These are phyloP conservation scores for Daldinia sp. DNA, from an alignment of 2,329 filamentous ascomycete species.

Conservation along the genomic window DNA sequence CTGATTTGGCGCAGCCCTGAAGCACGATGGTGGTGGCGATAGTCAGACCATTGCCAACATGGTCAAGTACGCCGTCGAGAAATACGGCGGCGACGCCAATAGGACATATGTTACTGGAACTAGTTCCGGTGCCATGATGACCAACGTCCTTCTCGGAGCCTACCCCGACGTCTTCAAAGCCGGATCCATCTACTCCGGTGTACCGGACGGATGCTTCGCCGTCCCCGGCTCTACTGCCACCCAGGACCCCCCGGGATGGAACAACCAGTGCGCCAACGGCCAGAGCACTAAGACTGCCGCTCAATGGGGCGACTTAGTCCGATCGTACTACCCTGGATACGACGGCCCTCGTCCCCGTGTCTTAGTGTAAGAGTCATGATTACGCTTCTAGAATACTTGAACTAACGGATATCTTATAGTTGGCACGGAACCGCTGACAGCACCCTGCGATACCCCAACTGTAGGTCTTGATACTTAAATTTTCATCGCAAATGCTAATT, in stretches of 20 bases:
- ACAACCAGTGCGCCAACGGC: slow-evolving; percentile 62
- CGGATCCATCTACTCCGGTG: slow-evolving; percentile 55
- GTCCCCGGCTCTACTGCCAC: slow-evolving; percentile 49
- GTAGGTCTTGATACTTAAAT: slow-evolving; percentile 32
- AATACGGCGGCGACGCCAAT: slow-evolving; percentile 47
- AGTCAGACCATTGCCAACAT: slow-evolving; percentile 52
- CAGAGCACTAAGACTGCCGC: slow-evolving; percentile 52
- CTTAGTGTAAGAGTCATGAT: slow-evolving; percentile 43
- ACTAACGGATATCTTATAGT: slow-evolving; percentile 24
- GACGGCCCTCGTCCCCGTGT: slow-evolving; percentile 52
- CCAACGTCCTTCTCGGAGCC: slow-evolving; percentile 54
- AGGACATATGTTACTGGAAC: slow-evolving; percentile 44
- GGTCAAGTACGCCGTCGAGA: slow-evolving; percentile 47
- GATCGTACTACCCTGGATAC: slow-evolving; percentile 61
- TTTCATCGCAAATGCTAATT: slow-evolving; percentile 16
- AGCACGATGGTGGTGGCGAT: slow-evolving; percentile 51
- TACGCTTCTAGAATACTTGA: neutral
- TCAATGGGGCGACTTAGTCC: slow-evolving; percentile 53
- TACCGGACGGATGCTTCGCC: slow-evolving; percentile 51
- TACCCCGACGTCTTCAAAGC: slow-evolving; percentile 59
- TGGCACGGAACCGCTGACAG: slow-evolving; percentile 58
- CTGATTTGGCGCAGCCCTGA: slow-evolving; percentile 37
- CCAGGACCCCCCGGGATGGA: slow-evolving; percentile 57
- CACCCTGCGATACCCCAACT: slow-evolving; percentile 51
- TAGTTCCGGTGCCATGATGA: slow-evolving; percentile 48